phyloP scores from a whole-genome alignment of 2,329 filamentous ascomycete species.

The Paracamarosporium sp. region DNA sequence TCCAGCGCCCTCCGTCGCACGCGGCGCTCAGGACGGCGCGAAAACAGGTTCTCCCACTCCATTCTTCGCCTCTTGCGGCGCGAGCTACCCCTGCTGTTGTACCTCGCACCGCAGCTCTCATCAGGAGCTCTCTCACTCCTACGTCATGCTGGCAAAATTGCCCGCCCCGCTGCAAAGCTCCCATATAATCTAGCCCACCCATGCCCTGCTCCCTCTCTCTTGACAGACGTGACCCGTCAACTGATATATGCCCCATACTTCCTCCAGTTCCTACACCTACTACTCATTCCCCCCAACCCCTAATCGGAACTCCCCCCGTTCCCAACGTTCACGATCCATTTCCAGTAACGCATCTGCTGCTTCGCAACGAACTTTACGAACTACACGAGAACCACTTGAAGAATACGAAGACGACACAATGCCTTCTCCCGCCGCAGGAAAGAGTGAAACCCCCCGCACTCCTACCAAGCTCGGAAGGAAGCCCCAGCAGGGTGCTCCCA shows the following conservation, averaged over 20 bases:
- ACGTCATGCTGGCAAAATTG: slow-evolving; percentile 42
- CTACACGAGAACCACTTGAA: slow-evolving; percentile 37
- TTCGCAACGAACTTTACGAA: slow-evolving; percentile 39
- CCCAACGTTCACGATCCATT: slow-evolving; percentile 47
- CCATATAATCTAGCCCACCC: slow-evolving; percentile 40
- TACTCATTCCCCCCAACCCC: slow-evolving; percentile 60
- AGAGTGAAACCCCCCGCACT: slow-evolving; percentile 56
- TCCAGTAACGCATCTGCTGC: slow-evolving; percentile 44
- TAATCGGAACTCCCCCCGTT: slow-evolving; percentile 50
- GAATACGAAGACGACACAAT: slow-evolving; percentile 45
- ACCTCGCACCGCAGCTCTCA: slow-evolving; percentile 22
- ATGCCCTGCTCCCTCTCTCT: slow-evolving; percentile 17
- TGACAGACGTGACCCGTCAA: slow-evolving; percentile 46
- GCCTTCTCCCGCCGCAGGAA: slow-evolving; percentile 60
- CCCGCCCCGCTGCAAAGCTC: slow-evolving; percentile 22
- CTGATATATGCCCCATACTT: slow-evolving; percentile 58
- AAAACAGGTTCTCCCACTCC: slow-evolving; percentile 47
- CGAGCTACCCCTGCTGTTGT: slow-evolving; percentile 40
- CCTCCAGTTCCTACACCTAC: slow-evolving; percentile 56
- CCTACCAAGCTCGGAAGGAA: slow-evolving; percentile 59
- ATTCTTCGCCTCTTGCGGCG: slow-evolving; percentile 33
- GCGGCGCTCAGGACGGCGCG: slow-evolving; percentile 24
- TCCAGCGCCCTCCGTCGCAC: slow-evolving; percentile 33
- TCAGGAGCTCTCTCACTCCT: slow-evolving; percentile 19
- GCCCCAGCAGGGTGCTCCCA: slow-evolving; percentile 48